phyloP scores from a whole-genome alignment of 2,329 filamentous ascomycete genomes.

The Paecilomyces niveus region DNA sequence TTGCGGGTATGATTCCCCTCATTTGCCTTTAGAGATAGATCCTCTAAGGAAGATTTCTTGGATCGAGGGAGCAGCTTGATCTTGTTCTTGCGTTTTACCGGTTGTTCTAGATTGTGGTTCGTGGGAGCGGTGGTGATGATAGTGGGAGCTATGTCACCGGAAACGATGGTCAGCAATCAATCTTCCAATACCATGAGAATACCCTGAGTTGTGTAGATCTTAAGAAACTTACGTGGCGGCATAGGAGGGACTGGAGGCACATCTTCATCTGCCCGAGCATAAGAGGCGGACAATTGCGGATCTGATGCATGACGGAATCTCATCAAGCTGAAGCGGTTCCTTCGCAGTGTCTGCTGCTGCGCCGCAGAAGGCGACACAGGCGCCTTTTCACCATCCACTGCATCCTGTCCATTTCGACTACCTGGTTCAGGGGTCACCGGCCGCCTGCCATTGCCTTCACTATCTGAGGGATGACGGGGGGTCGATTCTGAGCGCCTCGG shows the following conservation, averaged over 20 bases:
- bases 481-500: constrained; percentile 29
- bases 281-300: constrained; percentile 74
- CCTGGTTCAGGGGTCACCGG: constrained; percentile 3
- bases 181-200: background rate
- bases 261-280: constrained; percentile 55
- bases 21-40: constrained; percentile 12
- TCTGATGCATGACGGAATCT: constrained; percentile 90
- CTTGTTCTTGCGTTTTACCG: constrained; percentile 32
- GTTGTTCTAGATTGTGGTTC: constrained; percentile 48
- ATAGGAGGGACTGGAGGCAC: constrained; percentile 32
- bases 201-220: background rate
- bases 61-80: constrained; percentile 32
- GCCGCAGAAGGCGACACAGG: constrained; percentile 11
- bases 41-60: constrained; percentile 27
- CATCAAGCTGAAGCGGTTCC: constrained; percentile 59
- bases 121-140: constrained; percentile 94
- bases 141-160: constrained; percentile 40
- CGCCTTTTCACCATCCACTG: constrained; percentile 8
- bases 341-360: constrained; percentile 20
- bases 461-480: constrained; percentile 17
- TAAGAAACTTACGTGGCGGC: constrained; percentile 27
- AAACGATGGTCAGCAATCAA: constrained; percentile 15
- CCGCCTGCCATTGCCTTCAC: constrained; percentile 10
- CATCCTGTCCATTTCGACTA: constrained; percentile 7
- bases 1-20: constrained; percentile 4